Evolutionary conservation across 2,329 filamentous ascomycete species (phyloP).

Genomic region (Exophiala sp.): DNA sequence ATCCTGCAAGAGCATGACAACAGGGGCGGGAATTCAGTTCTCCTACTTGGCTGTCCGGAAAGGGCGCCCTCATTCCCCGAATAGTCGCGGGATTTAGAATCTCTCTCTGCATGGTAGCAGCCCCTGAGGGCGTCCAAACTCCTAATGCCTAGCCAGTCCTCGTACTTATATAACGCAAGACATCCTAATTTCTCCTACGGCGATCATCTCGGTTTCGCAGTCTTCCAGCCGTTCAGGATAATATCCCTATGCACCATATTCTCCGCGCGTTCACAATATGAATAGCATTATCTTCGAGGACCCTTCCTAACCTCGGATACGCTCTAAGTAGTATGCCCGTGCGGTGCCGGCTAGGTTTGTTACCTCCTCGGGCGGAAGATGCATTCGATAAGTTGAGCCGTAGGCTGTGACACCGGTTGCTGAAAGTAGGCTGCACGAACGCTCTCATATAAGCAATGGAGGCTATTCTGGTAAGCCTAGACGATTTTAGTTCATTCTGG

Average conservation of each 20-base stretch:
- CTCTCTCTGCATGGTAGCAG: not conserved
- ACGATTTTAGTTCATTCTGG: not conserved
- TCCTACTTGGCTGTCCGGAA: not conserved
- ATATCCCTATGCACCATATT: not conserved
- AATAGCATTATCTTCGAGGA: slow-evolving; percentile 1
- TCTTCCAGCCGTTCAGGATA: not conserved
- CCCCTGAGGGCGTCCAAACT: not conserved
- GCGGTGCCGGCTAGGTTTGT: not conserved
- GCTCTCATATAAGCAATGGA: not conserved
- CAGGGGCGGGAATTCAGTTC: not conserved
- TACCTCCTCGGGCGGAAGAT: not conserved
- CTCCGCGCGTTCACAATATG: not conserved
- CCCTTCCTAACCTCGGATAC: not conserved
- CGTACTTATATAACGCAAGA: not conserved
- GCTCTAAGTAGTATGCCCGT: not conserved
- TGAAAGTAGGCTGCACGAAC: not conserved
- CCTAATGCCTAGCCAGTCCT: not conserved
- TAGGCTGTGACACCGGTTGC: not conserved
- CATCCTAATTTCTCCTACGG: not conserved
- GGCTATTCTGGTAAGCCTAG: not conserved
- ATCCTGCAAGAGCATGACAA: not conserved
- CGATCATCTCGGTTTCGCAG: not conserved
- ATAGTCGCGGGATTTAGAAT: not conserved
- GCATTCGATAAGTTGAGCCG: not conserved
- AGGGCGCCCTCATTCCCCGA: not conserved